These are phyloP conservation scores for Planoprotostelium fungivorum DNA, from an alignment of 78 protist genomes.

Conservation along the genomic window DNA sequence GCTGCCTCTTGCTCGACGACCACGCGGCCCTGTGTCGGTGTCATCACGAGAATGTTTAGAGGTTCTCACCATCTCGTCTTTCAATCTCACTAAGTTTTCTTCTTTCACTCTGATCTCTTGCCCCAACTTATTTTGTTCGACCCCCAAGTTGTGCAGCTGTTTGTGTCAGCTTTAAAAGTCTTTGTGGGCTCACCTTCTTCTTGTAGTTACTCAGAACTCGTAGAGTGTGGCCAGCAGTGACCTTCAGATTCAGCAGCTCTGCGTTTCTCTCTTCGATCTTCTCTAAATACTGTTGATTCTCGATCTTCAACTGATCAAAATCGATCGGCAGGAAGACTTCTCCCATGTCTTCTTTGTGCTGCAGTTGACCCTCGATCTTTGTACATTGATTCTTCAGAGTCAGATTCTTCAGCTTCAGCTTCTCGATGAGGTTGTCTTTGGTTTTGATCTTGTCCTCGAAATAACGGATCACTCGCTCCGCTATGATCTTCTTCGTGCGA, in stretches of 20 bases:
- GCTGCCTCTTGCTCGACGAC: slow-evolving; percentile 17
- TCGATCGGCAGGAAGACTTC: slow-evolving; percentile 66
- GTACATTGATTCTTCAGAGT: slow-evolving; percentile 21
- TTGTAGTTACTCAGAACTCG: background rate
- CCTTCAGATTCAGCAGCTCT: slow-evolving; percentile 64
- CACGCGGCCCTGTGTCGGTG: slow-evolving; percentile 6
- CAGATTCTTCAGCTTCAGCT: slow-evolving; percentile 43
- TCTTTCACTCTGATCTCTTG: background rate
- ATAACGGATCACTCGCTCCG: slow-evolving; percentile 41
- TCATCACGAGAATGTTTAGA: background rate
- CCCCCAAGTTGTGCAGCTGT: slow-evolving; percentile 1
- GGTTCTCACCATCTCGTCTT: background rate
- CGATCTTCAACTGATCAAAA: slow-evolving; percentile 83
- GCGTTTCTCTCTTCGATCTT: slow-evolving; percentile 71
- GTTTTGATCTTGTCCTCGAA: slow-evolving; percentile 33
- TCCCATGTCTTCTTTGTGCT: slow-evolving; percentile 65
- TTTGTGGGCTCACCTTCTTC: background rate
- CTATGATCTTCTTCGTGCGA: slow-evolving; percentile 4
- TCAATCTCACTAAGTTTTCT: background rate
- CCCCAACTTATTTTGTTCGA: background rate
- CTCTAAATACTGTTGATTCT: slow-evolving; percentile 71
- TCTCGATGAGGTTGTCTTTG: slow-evolving; percentile 22
- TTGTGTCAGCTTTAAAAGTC: background rate
- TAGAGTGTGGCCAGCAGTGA: slow-evolving; percentile 39
- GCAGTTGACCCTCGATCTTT: slow-evolving; percentile 32